phyloP scores from a whole-genome alignment of 805 yeast genomes.

The Sugiyamaella americana region DNA sequence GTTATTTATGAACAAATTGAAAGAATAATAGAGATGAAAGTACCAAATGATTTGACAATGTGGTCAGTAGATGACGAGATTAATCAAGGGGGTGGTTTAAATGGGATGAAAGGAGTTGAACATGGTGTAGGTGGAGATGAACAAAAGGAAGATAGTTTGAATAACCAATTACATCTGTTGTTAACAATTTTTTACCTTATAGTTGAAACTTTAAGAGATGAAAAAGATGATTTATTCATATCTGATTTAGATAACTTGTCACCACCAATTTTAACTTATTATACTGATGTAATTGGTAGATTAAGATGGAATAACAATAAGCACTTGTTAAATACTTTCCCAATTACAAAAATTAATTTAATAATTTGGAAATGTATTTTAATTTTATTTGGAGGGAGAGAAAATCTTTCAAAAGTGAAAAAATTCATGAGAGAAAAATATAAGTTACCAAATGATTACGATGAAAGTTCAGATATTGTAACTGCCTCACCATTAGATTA shows the following conservation, averaged over 20 bases:
- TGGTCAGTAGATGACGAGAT: not conserved
- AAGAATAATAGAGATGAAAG: conserved; percentile 1
- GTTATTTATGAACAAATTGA: conserved; percentile 4
- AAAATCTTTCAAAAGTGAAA: conserved; percentile 40
- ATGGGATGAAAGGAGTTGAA: conserved; percentile 1
- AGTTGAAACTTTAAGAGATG: conserved; percentile 9
- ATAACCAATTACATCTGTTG: conserved; percentile 5
- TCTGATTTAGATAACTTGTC: conserved; percentile 18
- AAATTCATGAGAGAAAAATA: conserved; percentile 40
- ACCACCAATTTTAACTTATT: conserved; percentile 37
- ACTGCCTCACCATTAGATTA: conserved; percentile 80
- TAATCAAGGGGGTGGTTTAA: not conserved
- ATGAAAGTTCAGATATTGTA: conserved; percentile 29
- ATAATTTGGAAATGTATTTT: conserved; percentile 45
- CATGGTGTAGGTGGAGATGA: too few relatives aligned
- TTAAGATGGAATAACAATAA: conserved; percentile 50
- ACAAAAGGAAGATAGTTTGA: too few relatives aligned
- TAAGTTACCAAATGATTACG: conserved; percentile 28
- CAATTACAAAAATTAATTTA: conserved; percentile 43
- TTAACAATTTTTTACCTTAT: conserved; percentile 27
- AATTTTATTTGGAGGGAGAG: conserved; percentile 57
- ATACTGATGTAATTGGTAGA: conserved; percentile 50
- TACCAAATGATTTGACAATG: not conserved
- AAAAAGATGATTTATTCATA: conserved; percentile 17
- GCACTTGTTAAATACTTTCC: conserved; percentile 4